Percentiles rank a stretch among this genome's conserved stretches.
Conservation (phyloP, 805 yeast genomes). For the Saccharomycopsis vini region DNA sequence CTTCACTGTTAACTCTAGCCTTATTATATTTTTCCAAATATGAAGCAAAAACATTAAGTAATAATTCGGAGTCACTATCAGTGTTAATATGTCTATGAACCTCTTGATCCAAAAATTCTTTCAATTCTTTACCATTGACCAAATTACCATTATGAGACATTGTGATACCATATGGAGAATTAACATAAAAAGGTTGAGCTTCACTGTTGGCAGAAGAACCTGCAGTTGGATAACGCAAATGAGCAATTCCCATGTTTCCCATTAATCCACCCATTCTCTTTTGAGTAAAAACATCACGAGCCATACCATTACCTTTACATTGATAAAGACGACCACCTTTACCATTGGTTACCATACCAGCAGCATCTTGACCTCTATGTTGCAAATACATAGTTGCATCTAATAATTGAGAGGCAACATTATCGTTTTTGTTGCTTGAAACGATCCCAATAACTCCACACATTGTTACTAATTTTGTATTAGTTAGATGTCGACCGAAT, state of each 20-base stretch:
- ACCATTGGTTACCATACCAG: slow-evolving; percentile 97
- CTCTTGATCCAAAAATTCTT: slow-evolving; percentile 76
- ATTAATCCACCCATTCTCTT: slow-evolving; percentile 66
- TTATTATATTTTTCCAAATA: slow-evolving; percentile 88
- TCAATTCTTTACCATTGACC: slow-evolving; percentile 74
- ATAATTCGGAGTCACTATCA: slow-evolving; percentile 88
- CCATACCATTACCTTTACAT: slow-evolving; percentile 99
- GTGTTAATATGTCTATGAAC: slow-evolving; percentile 97
- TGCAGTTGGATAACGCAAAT: slow-evolving; percentile 93
- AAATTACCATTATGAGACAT: slow-evolving; percentile 92
- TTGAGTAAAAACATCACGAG: slow-evolving; percentile 91
- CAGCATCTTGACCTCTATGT: slow-evolving; percentile 98
- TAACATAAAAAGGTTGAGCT: slow-evolving; percentile 98
- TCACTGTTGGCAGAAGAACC: slow-evolving; percentile 93
- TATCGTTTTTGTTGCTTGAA: slow-evolving; percentile 59
- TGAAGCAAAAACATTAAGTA: slow-evolving; percentile 83
- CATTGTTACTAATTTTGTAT: no score
- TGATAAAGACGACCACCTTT: slow-evolving; percentile 88
- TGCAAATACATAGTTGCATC: slow-evolving; percentile 91
- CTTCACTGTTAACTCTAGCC: slow-evolving; percentile 84
- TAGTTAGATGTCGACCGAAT: no score
- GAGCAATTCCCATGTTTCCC: slow-evolving; percentile 94
- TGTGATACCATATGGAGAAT: slow-evolving; percentile 90
- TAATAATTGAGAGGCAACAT: slow-evolving; percentile 81
- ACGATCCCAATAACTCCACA: slow-evolving; percentile 93